Conservation (phyloP, 2,329 filamentous ascomycete species). For the Pseudomassariella vexata region DNA sequence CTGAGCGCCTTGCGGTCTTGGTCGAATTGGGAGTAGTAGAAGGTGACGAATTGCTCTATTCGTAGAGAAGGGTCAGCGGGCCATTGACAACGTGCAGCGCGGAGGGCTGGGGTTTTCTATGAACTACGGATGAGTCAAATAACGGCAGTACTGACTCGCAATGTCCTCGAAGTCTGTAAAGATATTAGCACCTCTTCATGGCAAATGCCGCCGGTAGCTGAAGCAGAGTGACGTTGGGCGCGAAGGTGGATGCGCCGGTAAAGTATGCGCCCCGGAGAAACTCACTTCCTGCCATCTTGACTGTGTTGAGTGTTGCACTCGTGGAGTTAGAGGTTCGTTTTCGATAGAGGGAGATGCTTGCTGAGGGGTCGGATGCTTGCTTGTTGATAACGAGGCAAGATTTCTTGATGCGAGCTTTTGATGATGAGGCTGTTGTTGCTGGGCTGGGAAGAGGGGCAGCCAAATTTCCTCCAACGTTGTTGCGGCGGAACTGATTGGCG, state of each 20-base stretch:
- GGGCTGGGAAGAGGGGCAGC: constrained; percentile 7
- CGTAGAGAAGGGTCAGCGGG: constrained; percentile 7
- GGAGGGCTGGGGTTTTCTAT: too few relatives aligned
- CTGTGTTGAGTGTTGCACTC: constrained; percentile 1
- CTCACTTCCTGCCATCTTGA: constrained; percentile 10
- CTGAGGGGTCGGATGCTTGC: background rate
- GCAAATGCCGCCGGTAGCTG: constrained; percentile 1
- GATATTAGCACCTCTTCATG: constrained; percentile 8
- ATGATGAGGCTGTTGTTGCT: constrained; percentile 6
- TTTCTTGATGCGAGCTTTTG: constrained; percentile 7
- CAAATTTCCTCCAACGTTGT: constrained; percentile 2
- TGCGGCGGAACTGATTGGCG: background rate
- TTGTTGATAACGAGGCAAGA: background rate
- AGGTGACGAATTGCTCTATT: constrained; percentile 78
- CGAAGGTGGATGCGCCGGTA: constrained; percentile 1
- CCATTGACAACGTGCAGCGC: too few relatives aligned
- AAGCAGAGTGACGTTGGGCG: constrained; percentile 3
- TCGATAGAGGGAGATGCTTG: too few relatives aligned
- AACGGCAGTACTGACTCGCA: constrained; percentile 42
- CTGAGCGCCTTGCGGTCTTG: constrained; percentile 57
- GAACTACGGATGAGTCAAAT: too few relatives aligned
- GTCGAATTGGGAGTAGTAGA: constrained; percentile 91
- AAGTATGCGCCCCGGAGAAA: too few relatives aligned
- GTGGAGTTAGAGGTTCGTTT: background rate
- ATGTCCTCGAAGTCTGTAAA: constrained; percentile 36